These are phyloP conservation scores for Henningerozyma blattae DNA, from an alignment of 805 yeast genomes.

Conservation along the genomic window DNA sequence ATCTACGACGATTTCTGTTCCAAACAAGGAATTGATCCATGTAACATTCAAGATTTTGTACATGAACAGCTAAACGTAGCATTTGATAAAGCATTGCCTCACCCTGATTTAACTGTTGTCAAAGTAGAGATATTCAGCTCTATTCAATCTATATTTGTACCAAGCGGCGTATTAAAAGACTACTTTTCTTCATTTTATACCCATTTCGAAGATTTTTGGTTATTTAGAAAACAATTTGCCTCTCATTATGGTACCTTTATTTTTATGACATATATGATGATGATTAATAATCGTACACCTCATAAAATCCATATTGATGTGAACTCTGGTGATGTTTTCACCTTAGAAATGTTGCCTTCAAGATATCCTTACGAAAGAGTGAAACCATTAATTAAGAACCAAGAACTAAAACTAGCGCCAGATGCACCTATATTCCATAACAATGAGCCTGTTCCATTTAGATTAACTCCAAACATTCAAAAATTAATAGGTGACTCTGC, in stretches of 20 bases:
- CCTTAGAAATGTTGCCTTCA: slow-evolving; percentile 91
- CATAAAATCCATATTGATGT: slow-evolving; percentile 79
- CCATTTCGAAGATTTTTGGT: slow-evolving; percentile 89
- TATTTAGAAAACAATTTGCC: slow-evolving; percentile 89
- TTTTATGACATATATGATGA: slow-evolving; percentile 88
- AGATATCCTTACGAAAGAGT: slow-evolving; percentile 43
- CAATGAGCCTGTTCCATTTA: slow-evolving; percentile 88
- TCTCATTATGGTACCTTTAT: slow-evolving; percentile 90
- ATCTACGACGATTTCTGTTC: slow-evolving; percentile 84
- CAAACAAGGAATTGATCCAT: slow-evolving; percentile 59
- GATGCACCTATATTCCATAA: slow-evolving; percentile 76
- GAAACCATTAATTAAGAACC: slow-evolving; percentile 27
- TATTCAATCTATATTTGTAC: slow-evolving; percentile 78
- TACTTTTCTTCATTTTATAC: slow-evolving; percentile 61
- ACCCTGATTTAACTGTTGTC: slow-evolving; percentile 80
- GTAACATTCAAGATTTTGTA: slow-evolving; percentile 81
- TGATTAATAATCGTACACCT: slow-evolving; percentile 86
- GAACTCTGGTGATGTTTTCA: slow-evolving; percentile 81
- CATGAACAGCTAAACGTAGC: slow-evolving; percentile 83
- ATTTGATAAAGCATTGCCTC: slow-evolving; percentile 83
- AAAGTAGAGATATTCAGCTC: slow-evolving; percentile 87
- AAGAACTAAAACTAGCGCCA: slow-evolving; percentile 26
- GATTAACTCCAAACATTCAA: slow-evolving; percentile 93
- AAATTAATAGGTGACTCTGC: slow-evolving; percentile 89
- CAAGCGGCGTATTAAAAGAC: slow-evolving; percentile 69